Evolutionary conservation across 2,329 filamentous ascomycete species (phyloP).

Genomic region (Clonostachys chloroleuca): DNA sequence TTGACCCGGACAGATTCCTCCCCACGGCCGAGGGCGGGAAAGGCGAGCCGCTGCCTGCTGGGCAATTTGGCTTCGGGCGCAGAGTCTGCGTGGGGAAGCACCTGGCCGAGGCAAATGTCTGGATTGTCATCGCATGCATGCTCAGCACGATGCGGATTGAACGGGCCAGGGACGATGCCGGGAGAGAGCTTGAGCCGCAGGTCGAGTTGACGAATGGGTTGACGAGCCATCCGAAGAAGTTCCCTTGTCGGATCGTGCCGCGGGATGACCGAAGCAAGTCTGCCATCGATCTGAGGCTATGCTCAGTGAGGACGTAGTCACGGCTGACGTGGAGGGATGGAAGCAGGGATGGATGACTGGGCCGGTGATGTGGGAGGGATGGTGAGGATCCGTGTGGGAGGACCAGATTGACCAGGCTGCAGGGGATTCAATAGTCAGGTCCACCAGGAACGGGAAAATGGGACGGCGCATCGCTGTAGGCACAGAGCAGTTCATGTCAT

Average conservation of each 20-base stretch:
- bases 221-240: slow-evolving; percentile 16
- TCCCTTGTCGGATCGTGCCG: slow-evolving; percentile 14
- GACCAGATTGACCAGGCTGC: no score
- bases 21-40: slow-evolving; percentile 22
- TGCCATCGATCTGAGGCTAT: background rate
- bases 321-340: no score
- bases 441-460: no score
- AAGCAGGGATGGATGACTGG: no score
- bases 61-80: slow-evolving; percentile 48
- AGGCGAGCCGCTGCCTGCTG: slow-evolving; percentile 38
- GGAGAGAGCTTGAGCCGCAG: slow-evolving; percentile 21
- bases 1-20: slow-evolving; percentile 2
- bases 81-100: slow-evolving; percentile 44
- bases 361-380: no score
- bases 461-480: no score
- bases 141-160: slow-evolving; percentile 29
- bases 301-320: no score
- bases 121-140: slow-evolving; percentile 31
- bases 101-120: slow-evolving; percentile 39
- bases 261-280: background rate
- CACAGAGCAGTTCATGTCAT: no score
- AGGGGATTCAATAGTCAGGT: no score
- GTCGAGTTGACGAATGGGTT: slow-evolving; percentile 17
- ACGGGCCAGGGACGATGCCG: slow-evolving; percentile 22
- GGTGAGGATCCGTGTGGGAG: no score